A percentile compares a stretch with the other conserved stretches of the same genome.
Conservation (phyloP, 108 stramenopile genomes). For the Cylindrotheca closterium region DNA sequence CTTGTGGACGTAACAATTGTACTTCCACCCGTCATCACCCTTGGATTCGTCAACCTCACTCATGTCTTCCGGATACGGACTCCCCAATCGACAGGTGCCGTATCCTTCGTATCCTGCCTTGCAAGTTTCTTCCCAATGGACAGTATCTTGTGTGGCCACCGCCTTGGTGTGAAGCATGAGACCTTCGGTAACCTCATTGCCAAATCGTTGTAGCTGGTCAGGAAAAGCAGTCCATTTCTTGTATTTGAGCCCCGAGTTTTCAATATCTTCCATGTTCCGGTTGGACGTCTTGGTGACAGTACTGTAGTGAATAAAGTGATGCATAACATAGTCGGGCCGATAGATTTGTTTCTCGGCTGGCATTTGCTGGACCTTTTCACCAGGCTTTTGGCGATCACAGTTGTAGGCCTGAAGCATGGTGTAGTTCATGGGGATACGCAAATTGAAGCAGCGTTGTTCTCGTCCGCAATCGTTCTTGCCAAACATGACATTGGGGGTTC, state of each 20-base stretch:
- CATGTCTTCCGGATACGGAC: slow-evolving; percentile 51
- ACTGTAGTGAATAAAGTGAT: slow-evolving; percentile 87
- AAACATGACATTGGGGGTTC: slow-evolving; percentile 18
- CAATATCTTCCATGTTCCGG: slow-evolving; percentile 48
- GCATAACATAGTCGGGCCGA: slow-evolving; percentile 71
- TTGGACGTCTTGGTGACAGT: slow-evolving; percentile 72
- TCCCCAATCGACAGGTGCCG: slow-evolving; percentile 53
- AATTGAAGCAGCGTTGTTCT: slow-evolving; percentile 41
- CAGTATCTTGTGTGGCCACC: slow-evolving; percentile 69
- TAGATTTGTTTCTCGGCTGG: slow-evolving; percentile 76
- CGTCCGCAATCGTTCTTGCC: slow-evolving; percentile 33
- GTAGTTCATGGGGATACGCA: slow-evolving; percentile 60
- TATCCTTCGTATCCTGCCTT: slow-evolving; percentile 16
- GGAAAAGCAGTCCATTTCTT: slow-evolving; percentile 40
- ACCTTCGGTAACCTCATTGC: slow-evolving; percentile 71
- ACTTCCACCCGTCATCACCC: slow-evolving; percentile 56
- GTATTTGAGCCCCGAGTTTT: slow-evolving; percentile 33
- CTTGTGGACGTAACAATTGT: slow-evolving; percentile 81
- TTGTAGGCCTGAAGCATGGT: slow-evolving; percentile 89
- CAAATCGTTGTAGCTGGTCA: slow-evolving; percentile 54
- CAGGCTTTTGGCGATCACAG: slow-evolving; percentile 80
- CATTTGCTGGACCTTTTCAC: slow-evolving; percentile 58
- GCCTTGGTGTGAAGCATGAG: slow-evolving; percentile 89
- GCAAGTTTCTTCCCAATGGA: slow-evolving; percentile 39
- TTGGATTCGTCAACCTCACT: slow-evolving; percentile 9